A percentile compares a stretch with the other conserved stretches of the same genome.
phyloP scores from a whole-genome alignment of 2,329 filamentous ascomycete genomes.

The Didymella pinodella region DNA sequence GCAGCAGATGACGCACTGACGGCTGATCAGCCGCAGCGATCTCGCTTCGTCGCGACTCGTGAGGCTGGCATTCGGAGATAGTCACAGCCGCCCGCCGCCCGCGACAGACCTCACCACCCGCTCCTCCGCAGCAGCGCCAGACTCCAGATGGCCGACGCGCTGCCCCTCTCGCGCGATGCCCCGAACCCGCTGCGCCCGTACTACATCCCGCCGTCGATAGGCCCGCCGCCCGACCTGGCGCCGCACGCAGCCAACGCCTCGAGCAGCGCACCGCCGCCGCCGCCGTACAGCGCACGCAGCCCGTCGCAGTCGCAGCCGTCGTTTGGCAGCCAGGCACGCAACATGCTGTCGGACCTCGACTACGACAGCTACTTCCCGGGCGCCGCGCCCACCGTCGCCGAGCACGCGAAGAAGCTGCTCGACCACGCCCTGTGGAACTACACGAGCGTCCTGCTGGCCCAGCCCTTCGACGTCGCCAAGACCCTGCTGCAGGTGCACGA shows the following conservation, averaged over 20 bases:
- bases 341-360: constrained; percentile 89
- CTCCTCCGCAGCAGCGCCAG: background rate
- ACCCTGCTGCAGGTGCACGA: constrained; percentile 82
- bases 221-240: constrained; percentile 60
- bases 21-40: background rate
- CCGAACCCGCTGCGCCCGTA: constrained; percentile 74
- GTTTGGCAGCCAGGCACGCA: constrained; percentile 73
- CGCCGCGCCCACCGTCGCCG: constrained; percentile 71
- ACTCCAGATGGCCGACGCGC: constrained; percentile 27
- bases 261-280: constrained; percentile 28
- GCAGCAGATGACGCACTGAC: constrained; percentile 14
- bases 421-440: constrained; percentile 94
- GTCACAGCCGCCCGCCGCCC: background rate
- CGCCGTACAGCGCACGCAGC: constrained; percentile 41
- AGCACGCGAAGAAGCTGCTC: constrained; percentile 77
- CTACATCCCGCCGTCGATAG: constrained; percentile 74
- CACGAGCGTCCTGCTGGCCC: constrained; percentile 83
- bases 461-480: constrained; percentile 98
- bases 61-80: background rate
- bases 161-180: constrained; percentile 56
- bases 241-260: constrained; percentile 19
- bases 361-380: constrained; percentile 88
- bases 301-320: constrained; percentile 58
- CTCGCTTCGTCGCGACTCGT: background rate
- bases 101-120: background rate